These are phyloP conservation scores for Botrytis hyacinthi DNA, from an alignment of 2,329 filamentous ascomycete genomes.

Conservation along the genomic window DNA sequence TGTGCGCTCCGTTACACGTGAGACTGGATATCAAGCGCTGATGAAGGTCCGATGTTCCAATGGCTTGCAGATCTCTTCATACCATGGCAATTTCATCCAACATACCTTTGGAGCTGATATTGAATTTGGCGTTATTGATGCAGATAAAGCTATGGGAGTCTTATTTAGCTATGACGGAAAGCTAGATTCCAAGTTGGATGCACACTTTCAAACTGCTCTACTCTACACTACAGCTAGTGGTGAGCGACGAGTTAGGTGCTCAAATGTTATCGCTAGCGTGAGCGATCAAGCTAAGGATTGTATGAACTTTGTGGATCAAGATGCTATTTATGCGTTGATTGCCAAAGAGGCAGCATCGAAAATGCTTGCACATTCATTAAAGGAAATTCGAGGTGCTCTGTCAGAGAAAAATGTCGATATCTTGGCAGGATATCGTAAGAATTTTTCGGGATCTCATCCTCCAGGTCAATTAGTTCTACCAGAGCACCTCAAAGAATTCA, in stretches of 20 bases:
- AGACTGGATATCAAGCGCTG: constrained; percentile 91
- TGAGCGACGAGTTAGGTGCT: constrained; percentile 86
- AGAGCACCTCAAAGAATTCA: constrained; percentile 92
- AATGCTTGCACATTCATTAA: constrained; percentile 70
- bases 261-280: constrained; percentile 89
- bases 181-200: constrained; percentile 92
- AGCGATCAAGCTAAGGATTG: constrained; percentile 79
- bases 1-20: constrained; percentile 78
- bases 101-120: constrained; percentile 93
- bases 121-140: constrained; percentile 87
- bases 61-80: constrained; percentile 87
- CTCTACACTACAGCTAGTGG: constrained; percentile 91
- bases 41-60: constrained; percentile 99
- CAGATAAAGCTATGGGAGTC: constrained; percentile 89
- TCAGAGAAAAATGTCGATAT: constrained; percentile 94
- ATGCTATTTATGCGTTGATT: constrained; percentile 83
- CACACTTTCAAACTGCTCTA: constrained; percentile 93
- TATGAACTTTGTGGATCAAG: constrained; percentile 94
- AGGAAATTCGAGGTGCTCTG: constrained; percentile 78
- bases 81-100: constrained; percentile 95
- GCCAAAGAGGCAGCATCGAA: constrained; percentile 93
- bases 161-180: constrained; percentile 96
- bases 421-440: constrained; percentile 86
- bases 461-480: constrained; percentile 92
- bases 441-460: constrained; percentile 80